A percentile compares a stretch with the other conserved stretches of the same genome.
These are phyloP conservation scores for Angomonas deanei DNA, from an alignment of 208 protist species.

Conservation along the genomic window DNA sequence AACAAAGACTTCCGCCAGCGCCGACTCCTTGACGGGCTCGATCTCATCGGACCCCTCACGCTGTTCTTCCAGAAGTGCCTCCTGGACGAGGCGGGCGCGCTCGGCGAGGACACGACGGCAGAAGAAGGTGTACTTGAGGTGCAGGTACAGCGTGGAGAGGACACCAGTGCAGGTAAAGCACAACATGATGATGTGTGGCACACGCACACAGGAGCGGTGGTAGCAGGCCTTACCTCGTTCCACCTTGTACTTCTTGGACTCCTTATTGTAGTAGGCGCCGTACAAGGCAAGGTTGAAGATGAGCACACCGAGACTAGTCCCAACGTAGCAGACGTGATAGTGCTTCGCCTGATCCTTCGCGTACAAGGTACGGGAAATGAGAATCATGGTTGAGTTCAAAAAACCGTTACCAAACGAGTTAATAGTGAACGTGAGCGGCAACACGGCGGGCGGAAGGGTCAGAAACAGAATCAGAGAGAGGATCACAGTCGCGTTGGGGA, in stretches of 20 bases:
- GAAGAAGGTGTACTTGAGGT: conserved; percentile 15
- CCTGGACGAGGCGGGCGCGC: conserved; percentile 14
- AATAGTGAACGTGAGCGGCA: conserved; percentile 24
- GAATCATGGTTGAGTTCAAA: conserved; percentile 17
- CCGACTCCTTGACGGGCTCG: background rate
- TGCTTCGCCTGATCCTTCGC: conserved; percentile 34
- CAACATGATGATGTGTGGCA: conserved; percentile 15
- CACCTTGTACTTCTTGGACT: conserved; percentile 17
- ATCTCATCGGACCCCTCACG: background rate
- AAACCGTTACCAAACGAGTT: conserved; percentile 27
- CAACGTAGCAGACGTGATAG: conserved; percentile 27
- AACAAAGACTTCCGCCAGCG: background rate
- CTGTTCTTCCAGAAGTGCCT: background rate
- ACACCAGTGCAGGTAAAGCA: conserved; percentile 10
- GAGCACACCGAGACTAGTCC: conserved; percentile 15
- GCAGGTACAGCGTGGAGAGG: conserved; percentile 8
- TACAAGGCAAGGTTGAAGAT: conserved; percentile 35
- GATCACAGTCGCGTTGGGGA: conserved; percentile 16
- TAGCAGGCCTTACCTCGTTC: conserved; percentile 6
- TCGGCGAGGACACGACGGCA: conserved; percentile 16
- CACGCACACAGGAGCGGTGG: conserved; percentile 13
- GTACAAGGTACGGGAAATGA: conserved; percentile 37
- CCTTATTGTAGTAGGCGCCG: conserved; percentile 26
- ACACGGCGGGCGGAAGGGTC: conserved; percentile 3
- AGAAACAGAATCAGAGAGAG: conserved; percentile 21